These are phyloP conservation scores for Fusarium sp. DNA, from an alignment of 2,329 filamentous ascomycete genomes.

Conservation along the genomic window DNA sequence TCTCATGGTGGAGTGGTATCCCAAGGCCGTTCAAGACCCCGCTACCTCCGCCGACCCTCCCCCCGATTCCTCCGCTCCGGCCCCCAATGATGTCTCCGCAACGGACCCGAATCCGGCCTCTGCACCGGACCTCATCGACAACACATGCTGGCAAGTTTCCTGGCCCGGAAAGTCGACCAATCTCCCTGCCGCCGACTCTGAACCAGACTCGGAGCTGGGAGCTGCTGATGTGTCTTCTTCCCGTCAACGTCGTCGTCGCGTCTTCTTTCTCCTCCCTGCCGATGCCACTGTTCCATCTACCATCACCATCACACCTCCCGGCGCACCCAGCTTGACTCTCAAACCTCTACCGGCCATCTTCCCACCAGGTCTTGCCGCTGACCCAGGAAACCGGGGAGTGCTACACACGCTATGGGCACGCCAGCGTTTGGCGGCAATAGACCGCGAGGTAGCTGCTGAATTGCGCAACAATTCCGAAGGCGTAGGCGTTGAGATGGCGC, in stretches of 20 bases:
- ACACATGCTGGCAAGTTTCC: conserved; percentile 74
- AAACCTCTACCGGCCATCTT: conserved; percentile 91
- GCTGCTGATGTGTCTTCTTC: conserved; percentile 43
- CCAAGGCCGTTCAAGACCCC: conserved; percentile 41
- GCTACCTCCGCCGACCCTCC: conserved; percentile 29
- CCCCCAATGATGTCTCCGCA: conserved; percentile 36
- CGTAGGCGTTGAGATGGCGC: conserved; percentile 83
- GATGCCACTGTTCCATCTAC: conserved; percentile 76
- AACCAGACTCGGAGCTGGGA: conserved; percentile 44
- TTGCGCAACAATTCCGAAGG: conserved; percentile 80
- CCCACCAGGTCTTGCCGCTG: conserved; percentile 76
- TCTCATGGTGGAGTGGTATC: conserved; percentile 91
- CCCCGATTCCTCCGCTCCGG: conserved; percentile 24
- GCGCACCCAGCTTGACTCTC: conserved; percentile 62
- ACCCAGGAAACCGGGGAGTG: conserved; percentile 80
- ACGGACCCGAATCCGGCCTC: conserved; percentile 28
- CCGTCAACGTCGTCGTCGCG: conserved; percentile 63
- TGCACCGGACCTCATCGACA: conserved; percentile 16
- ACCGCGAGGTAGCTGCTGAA: conserved; percentile 80
- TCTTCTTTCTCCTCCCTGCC: conserved; percentile 85
- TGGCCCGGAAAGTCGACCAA: conserved; percentile 85
- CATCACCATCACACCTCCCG: conserved; percentile 69
- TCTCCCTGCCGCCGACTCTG: conserved; percentile 66
- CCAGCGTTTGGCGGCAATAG: conserved; percentile 78
- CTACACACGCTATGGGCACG: conserved; percentile 93